phyloP scores from a whole-genome alignment of 257 asterid genomes.

The Voacanga thouarsii region DNA sequence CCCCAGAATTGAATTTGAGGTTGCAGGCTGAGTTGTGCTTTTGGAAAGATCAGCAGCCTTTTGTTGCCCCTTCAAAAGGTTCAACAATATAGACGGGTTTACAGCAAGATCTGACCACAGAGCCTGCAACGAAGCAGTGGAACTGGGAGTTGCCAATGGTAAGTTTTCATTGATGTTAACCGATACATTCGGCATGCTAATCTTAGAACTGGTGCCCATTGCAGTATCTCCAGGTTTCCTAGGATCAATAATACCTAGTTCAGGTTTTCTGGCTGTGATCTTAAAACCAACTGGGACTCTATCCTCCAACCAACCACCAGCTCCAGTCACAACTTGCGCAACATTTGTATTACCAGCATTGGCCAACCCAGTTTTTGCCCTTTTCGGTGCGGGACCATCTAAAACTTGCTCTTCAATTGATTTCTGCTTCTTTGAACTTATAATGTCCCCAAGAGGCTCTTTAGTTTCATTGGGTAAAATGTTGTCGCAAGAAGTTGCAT shows the following conservation, averaged over 20 bases:
- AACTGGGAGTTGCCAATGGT: conserved; percentile 33
- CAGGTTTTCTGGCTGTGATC: conserved; percentile 22
- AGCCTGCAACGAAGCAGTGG: conserved; percentile 55
- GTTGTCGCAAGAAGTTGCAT: conserved; percentile 30
- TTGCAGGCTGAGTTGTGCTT: conserved; percentile 32
- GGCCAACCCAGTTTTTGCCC: conserved; percentile 52
- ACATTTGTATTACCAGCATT: conserved; percentile 18
- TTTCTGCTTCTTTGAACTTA: conserved; percentile 57
- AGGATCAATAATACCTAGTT: conserved; percentile 18
- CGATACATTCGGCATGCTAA: conserved; percentile 24
- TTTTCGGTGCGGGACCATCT: conserved; percentile 64
- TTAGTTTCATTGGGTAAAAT: conserved; percentile 38
- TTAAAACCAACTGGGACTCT: conserved; percentile 38
- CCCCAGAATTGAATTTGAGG: conserved; percentile 45
- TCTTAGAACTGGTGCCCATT: conserved; percentile 22
- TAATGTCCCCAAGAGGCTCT: conserved; percentile 40
- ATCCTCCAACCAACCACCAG: conserved; percentile 52
- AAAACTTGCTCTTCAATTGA: conserved; percentile 40
- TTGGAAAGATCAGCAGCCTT: conserved; percentile 48
- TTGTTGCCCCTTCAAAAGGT: conserved; percentile 59
- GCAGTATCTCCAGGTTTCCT: conserved; percentile 30
- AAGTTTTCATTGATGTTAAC: conserved; percentile 27
- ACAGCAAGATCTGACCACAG: conserved; percentile 63
- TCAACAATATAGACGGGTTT: conserved; percentile 80
- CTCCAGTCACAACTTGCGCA: conserved; percentile 30